Conservation (phyloP, 345 rosid genomes). For the Corchorus capsularis region DNA sequence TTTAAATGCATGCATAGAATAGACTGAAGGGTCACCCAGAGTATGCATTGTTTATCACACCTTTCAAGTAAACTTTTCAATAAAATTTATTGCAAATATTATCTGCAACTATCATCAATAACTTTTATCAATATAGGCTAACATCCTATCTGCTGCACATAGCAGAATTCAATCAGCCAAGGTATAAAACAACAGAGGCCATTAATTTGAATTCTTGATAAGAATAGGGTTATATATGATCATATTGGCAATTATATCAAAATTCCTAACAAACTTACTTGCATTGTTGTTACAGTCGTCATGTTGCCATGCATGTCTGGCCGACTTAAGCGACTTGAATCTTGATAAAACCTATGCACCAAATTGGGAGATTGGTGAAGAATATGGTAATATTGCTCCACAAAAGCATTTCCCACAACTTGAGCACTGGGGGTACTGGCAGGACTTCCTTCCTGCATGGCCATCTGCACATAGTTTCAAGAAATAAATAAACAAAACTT, state of each 20-base stretch:
- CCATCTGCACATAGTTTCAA: constrained; percentile 45
- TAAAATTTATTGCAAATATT: not conserved
- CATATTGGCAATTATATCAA: not conserved
- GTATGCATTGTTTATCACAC: not conserved
- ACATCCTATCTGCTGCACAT: not conserved
- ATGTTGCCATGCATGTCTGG: constrained; percentile 53
- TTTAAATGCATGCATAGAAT: not conserved
- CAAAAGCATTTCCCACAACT: constrained; percentile 71
- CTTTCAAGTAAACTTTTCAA: not conserved
- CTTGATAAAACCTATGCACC: constrained; percentile 71
- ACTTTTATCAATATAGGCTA: not conserved
- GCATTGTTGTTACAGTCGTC: constrained; percentile 60
- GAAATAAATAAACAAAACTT: not conserved
- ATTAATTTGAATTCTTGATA: not conserved
- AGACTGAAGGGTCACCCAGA: not conserved
- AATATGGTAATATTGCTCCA: constrained; percentile 66
- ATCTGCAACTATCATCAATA: not conserved
- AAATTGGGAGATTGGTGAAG: constrained; percentile 61
- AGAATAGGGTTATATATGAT: not conserved
- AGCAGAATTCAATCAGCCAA: not conserved
- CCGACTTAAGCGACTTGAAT: constrained; percentile 62
- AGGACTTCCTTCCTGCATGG: constrained; percentile 52
- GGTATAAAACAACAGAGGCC: not conserved
- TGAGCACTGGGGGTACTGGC: constrained; percentile 39
- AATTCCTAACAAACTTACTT: constrained; percentile 36